Evolutionary conservation across 1,139 yeast species (phyloP), one percentile per base, ranked within the genome.

Genomic region (Magnusiomyces suaveolens): DNA sequence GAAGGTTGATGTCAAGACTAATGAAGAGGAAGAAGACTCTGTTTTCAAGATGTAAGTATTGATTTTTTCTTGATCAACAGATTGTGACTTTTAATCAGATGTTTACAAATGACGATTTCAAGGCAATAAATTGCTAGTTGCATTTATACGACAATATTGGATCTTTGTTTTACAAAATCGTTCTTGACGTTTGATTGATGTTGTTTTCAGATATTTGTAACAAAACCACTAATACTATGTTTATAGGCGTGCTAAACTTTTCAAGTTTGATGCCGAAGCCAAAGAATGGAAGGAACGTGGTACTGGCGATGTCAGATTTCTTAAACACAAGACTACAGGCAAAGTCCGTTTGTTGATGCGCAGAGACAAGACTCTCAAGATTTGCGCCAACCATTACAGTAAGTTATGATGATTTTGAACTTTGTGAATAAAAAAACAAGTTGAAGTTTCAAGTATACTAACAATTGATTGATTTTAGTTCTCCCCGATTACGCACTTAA

Each of bases 211-310:
- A n/a, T 24, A n/a, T 20, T 16, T 48, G 23, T 25, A 12, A 21
- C n/a, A 18, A 18, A 12, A 36, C 38, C 51, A 36, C 41, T 36
- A 18, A 36, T 18, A 24, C 20, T n/a, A n/a, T 25, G 23, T 25
- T 38, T 47, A 23, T 48, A 67, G 70, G 56, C 75, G 98, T 70
- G 97, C 99, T 64, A 94, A 92, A 75, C 79, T 92, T 69, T 92
- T 92, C 79, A 84, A 89, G 73, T 92, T 84, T 77, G 87, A 84
- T 68, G 78, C 77, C 59, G 80, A 76, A 46, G 61, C 73, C 51
- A 87, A 87, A 68, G 98, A 92, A 75, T 92, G 99, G 98, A 92
- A 94, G 74, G 99, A 94, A 78, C 87, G 98, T 77, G 98, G 98
- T 64, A 89, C 97, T 48, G 99, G 98, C 66, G 98, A 92, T 69